Percentiles rank a stretch among this genome's conserved stretches.
phyloP scores from a whole-genome alignment of 371 early-diverging fungal species.

The Apophysomyces sp. region DNA sequence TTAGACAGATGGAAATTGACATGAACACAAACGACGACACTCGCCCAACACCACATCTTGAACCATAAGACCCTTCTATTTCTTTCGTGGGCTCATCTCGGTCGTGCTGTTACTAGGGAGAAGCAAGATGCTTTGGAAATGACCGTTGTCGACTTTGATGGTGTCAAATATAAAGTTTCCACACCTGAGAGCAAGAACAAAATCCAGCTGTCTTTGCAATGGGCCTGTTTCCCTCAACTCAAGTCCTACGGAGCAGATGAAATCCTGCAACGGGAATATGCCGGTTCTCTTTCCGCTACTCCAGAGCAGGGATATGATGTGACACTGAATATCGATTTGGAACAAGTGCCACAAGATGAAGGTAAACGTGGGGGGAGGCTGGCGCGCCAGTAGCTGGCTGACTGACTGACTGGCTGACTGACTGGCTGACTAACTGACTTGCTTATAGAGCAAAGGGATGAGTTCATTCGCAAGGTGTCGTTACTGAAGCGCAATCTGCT shows the following conservation, averaged over 20 bases:
- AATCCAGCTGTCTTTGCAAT: conserved; percentile 75
- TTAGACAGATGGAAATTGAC: too few species aligned
- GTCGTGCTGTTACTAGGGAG: conserved; percentile 48
- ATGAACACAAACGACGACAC: too few species aligned
- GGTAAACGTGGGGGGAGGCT: conserved; percentile 42
- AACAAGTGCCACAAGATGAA: conserved; percentile 67
- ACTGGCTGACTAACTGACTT: background rate
- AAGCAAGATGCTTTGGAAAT: conserved; percentile 83
- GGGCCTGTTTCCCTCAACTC: conserved; percentile 84
- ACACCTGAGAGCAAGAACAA: conserved; percentile 75
- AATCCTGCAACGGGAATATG: conserved; percentile 82
- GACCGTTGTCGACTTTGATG: conserved; percentile 94
- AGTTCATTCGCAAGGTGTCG: conserved; percentile 76
- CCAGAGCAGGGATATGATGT: conserved; percentile 84
- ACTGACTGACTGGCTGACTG: too few species aligned
- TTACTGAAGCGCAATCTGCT: conserved; percentile 90
- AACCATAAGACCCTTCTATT: background rate
- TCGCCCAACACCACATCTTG: background rate
- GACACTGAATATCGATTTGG: conserved; percentile 80
- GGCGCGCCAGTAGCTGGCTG: background rate
- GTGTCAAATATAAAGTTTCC: conserved; percentile 83
- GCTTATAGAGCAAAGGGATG: conserved; percentile 52
- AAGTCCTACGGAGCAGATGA: conserved; percentile 77
- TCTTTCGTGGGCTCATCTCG: background rate
- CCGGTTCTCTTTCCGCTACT: conserved; percentile 55